Conservation (phyloP, 768 basidiomycete genomes). For the Lepiota venenata region DNA sequence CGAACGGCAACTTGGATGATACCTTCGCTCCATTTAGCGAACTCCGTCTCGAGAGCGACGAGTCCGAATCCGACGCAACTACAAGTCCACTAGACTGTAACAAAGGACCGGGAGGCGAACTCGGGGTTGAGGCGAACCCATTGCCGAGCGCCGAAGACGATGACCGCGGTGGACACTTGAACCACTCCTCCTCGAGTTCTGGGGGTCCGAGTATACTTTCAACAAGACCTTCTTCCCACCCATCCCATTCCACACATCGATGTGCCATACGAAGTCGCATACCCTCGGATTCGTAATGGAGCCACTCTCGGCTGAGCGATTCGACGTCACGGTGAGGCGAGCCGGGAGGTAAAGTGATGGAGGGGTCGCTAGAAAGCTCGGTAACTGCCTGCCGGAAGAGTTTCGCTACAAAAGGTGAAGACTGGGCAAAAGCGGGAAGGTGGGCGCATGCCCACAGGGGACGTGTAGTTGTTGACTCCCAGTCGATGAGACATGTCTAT, state of each 20-base stretch:
- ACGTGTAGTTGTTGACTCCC: conserved; percentile 87
- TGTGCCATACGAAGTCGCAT: conserved; percentile 71
- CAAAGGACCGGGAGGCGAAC: conserved; percentile 18
- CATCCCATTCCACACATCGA: conserved; percentile 84
- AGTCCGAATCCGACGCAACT: background rate
- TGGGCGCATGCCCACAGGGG: conserved; percentile 86
- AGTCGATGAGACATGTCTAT: conserved; percentile 85
- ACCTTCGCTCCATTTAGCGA: conserved; percentile 21
- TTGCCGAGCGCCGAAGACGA: conserved; percentile 7
- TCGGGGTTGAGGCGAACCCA: conserved; percentile 14
- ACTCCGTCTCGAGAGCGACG: conserved; percentile 4
- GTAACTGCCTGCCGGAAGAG: conserved; percentile 66
- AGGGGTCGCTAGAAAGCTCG: conserved; percentile 37
- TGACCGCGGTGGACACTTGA: conserved; percentile 26
- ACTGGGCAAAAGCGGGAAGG: conserved; percentile 74
- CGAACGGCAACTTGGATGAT: conserved; percentile 47
- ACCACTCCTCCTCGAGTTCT: conserved; percentile 73
- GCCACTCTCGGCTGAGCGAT: conserved; percentile 63
- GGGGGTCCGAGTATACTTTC: conserved; percentile 72
- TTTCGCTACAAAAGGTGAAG: conserved; percentile 69
- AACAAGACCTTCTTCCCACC: conserved; percentile 85
- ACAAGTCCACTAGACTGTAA: too few species aligned
- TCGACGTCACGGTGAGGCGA: conserved; percentile 20
- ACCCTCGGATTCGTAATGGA: conserved; percentile 66
- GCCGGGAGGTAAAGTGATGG: conserved; percentile 15